These are phyloP conservation scores for Avicennia marina DNA, from an alignment of 257 asterid genomes.

Conservation along the genomic window DNA sequence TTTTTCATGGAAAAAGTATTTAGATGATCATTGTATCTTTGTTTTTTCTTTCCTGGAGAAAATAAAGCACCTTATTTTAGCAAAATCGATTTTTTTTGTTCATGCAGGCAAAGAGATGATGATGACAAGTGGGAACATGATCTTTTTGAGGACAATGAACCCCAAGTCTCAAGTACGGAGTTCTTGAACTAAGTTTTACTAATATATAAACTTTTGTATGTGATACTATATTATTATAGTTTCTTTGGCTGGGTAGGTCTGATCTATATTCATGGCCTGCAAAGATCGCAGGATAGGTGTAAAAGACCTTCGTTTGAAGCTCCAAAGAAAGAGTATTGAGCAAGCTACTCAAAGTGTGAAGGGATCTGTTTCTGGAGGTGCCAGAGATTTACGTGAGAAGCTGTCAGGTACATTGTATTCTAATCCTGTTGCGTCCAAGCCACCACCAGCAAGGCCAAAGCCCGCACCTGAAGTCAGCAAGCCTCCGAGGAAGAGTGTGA, in stretches of 20 bases:
- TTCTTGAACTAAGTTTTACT: conserved; percentile 1
- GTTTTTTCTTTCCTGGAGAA: conserved; percentile 17
- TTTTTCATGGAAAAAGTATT: conserved; percentile 17
- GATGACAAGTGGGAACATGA: conserved; percentile 92
- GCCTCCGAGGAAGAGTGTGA: conserved; percentile 56
- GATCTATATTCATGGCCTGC: conserved; percentile 12
- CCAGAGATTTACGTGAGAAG: conserved; percentile 90
- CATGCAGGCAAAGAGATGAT: conserved; percentile 80
- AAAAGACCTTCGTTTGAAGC: conserved; percentile 90
- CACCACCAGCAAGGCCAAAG: conserved; percentile 40
- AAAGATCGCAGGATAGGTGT: conserved; percentile 62
- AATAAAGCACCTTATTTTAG: conserved; percentile 18
- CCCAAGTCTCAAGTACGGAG: conserved; percentile 51
- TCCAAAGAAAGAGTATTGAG: conserved; percentile 68
- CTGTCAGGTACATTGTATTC: conserved; percentile 67
- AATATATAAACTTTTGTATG: background rate
- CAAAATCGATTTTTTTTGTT: conserved; percentile 17
- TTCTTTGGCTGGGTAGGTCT: conserved; percentile 12
- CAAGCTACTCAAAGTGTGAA: conserved; percentile 51
- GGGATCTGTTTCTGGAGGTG: conserved; percentile 63
- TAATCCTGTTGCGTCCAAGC: conserved; percentile 42
- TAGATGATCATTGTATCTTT: conserved; percentile 20
- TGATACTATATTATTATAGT: conserved; percentile 8
- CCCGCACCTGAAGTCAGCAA: conserved; percentile 53
- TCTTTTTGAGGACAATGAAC: conserved; percentile 46